phyloP scores from a whole-genome alignment of 495 filamentous ascomycete species.

The Polyplosphaeria fusca region DNA sequence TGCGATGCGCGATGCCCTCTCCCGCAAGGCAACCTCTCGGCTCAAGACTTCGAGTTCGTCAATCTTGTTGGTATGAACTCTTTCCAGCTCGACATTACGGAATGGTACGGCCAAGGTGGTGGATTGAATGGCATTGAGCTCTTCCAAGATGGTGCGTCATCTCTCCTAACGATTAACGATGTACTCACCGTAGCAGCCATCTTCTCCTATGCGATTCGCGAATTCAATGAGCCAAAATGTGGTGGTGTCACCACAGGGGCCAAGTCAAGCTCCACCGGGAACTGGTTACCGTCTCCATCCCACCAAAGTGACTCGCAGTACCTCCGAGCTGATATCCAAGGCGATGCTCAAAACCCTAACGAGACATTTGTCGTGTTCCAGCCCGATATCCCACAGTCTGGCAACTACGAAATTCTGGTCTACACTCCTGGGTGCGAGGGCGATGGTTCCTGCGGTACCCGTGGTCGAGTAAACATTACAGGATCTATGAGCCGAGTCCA shows the following conservation, averaged over 20 bases:
- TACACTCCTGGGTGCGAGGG: slow-evolving; percentile 87
- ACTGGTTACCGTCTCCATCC: slow-evolving; percentile 66
- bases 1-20: slow-evolving; percentile 82
- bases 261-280: slow-evolving; percentile 62
- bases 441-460: slow-evolving; percentile 69
- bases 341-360: slow-evolving; percentile 46
- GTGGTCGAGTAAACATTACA: slow-evolving; percentile 78
- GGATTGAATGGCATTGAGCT: slow-evolving; percentile 86
- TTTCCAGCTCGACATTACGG: slow-evolving; percentile 82
- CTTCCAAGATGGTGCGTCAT: slow-evolving; percentile 65
- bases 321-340: slow-evolving; percentile 62
- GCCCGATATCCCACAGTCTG: slow-evolving; percentile 83
- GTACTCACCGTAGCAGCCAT: slow-evolving; percentile 56
- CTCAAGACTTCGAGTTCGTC: slow-evolving; percentile 88
- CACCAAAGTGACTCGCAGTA: slow-evolving; percentile 67
- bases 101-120: slow-evolving; percentile 81
- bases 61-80: slow-evolving; percentile 82
- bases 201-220: slow-evolving; percentile 74
- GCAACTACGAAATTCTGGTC: slow-evolving; percentile 81
- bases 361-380: slow-evolving; percentile 63
- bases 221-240: slow-evolving; percentile 86
- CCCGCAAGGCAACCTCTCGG: slow-evolving; percentile 59
- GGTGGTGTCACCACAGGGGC: slow-evolving; percentile 63
- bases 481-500: slow-evolving; percentile 57
- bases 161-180: neutral